A percentile compares a stretch with the other conserved stretches of the same genome.
Conservation (phyloP, 202 grass and related monocot genomes). For the Carex arenaria region DNA sequence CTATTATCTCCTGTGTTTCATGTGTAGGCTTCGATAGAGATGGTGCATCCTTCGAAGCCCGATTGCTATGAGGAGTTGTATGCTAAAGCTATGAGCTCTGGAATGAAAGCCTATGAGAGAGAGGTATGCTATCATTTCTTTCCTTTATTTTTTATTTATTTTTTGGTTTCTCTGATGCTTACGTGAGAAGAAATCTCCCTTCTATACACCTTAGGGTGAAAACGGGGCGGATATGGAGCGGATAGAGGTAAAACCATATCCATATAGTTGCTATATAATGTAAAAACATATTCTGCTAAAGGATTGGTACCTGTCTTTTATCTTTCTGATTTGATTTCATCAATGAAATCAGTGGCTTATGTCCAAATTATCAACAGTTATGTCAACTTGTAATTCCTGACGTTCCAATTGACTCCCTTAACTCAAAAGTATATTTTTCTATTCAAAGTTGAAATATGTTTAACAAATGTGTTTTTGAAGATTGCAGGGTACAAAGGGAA, state of each 20-base stretch:
- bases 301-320: no score
- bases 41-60: slow-evolving; percentile 55
- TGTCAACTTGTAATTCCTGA: no score
- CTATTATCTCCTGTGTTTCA: background rate
- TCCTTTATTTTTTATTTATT: background rate
- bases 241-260: no score
- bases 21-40: slow-evolving; percentile 48
- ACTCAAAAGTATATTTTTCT: no score
- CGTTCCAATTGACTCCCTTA: no score
- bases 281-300: no score
- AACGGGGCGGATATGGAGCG: no score
- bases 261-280: no score
- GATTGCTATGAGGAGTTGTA: slow-evolving; percentile 72
- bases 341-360: no score
- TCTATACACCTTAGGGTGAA: background rate
- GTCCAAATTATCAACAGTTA: no score
- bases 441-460: background rate
- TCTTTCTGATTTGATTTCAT: no score
- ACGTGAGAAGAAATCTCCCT: background rate
- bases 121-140: slow-evolving; percentile 34
- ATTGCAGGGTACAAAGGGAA: slow-evolving; percentile 65
- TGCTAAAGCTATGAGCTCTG: slow-evolving; percentile 44
- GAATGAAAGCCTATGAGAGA: slow-evolving; percentile 57
- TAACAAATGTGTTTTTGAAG: slow-evolving; percentile 18
- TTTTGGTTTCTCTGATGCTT: background rate